Evolutionary conservation across 1,139 yeast genomes (phyloP), one percentile per base, ranked within the genome.

Genomic region (Scheffersomyces cryptocercus): DNA sequence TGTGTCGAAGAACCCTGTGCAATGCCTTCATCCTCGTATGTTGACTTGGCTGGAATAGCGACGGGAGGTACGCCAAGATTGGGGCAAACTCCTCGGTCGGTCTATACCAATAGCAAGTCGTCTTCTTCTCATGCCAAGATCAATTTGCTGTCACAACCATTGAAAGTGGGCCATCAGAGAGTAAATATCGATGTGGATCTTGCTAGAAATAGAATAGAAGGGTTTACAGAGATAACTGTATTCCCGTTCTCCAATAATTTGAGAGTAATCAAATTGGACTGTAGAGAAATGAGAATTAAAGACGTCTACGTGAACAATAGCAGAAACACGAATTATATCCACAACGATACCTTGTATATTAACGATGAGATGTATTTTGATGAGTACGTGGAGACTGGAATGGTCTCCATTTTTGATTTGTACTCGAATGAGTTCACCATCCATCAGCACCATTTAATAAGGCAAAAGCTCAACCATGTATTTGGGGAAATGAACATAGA

Each of bases 211-310:
- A 57, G 64, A 16, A 64, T 84, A 9, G 64, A 65, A n/a, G 99
- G 98, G 11, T 76, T 80, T 53, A 89, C 98, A 0, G 97, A 90
- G 59, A 68, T 93, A 31, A 85, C 95, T 2, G 71, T 91, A 11
- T 70, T 88, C 16, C 97, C 98, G 0, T 70, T 83, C 3, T 81
- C 84, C 14, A 78, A 81, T 9, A 62, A 71, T 1, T 66, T 91
- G 36, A 80, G 79, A 42, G 70, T 72, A 11, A 72, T 93, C 29
- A 79, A 80, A 43, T 69, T 93, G 42, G 98, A 93, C 61, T 88
- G 96, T 50, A 81, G 97, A 45, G 91, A 88, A 47, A 78, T 89
- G 67, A 70, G 68, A 38, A 79, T 91, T 35, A 75, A 75, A 29
- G 79, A 80, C 31, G 84, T 89, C 8, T 70, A 70, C 36, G 79